Conservation (phyloP, 2,329 filamentous ascomycete species). For the Calonectria pteridis region DNA sequence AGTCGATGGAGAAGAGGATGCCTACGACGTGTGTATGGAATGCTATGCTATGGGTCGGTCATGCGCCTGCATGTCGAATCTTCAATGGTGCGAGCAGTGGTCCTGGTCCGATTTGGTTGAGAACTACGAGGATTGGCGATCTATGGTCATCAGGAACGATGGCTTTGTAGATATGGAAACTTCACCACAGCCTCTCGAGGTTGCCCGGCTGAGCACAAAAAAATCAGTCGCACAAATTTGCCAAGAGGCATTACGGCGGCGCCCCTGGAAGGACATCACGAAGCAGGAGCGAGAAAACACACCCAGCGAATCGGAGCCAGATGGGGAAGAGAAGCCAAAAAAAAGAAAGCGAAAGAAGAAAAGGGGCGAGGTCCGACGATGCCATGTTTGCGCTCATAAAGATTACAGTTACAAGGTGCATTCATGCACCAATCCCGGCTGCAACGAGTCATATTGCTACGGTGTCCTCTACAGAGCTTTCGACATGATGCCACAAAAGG, state of each 20-base stretch:
- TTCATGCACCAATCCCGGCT: conserved; percentile 77
- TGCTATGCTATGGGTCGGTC: conserved; percentile 98
- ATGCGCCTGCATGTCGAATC: conserved; percentile 86
- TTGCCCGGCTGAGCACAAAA: conserved; percentile 74
- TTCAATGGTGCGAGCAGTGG: conserved; percentile 95
- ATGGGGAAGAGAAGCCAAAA: conserved; percentile 73
- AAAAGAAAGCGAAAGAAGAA: conserved; percentile 70
- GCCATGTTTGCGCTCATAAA: conserved; percentile 86
- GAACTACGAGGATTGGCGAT: conserved; percentile 87
- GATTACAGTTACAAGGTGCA: conserved; percentile 90
- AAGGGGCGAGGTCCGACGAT: conserved; percentile 69
- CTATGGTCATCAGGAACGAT: conserved; percentile 80
- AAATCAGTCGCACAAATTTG: conserved; percentile 94
- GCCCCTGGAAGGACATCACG: conserved; percentile 87
- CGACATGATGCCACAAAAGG: conserved; percentile 85
- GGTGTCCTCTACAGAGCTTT: conserved; percentile 93
- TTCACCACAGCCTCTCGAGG: conserved; percentile 78
- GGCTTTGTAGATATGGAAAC: conserved; percentile 73
- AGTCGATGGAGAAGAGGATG: conserved; percentile 78
- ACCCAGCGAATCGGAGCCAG: conserved; percentile 64
- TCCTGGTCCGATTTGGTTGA: conserved; percentile 81
- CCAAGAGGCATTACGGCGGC: conserved; percentile 83
- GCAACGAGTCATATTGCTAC: conserved; percentile 87
- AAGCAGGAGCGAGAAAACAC: conserved; percentile 66
- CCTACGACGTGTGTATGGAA: conserved; percentile 98